Conservation (phyloP, 441 rosid species). For the Gossypium gossypioides region DNA sequence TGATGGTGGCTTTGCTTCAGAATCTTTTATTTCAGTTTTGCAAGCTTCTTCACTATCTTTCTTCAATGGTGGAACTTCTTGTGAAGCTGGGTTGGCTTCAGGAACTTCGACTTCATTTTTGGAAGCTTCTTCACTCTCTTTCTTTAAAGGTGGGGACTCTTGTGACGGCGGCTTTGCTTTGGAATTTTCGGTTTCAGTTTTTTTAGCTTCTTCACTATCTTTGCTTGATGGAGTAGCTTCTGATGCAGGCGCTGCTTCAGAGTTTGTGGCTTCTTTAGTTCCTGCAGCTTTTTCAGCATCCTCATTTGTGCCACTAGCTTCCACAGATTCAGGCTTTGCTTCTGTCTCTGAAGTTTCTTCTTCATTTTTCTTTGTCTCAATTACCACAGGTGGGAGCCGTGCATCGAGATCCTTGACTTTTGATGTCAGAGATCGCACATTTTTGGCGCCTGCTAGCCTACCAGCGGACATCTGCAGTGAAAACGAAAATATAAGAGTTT, state of each 20-base stretch:
- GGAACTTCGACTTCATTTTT: constrained; percentile 11
- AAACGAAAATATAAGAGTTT: constrained; percentile 12
- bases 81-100: not conserved
- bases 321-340: constrained; percentile 8
- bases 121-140: constrained; percentile 10
- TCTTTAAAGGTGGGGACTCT: constrained; percentile 22
- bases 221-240: constrained; percentile 14
- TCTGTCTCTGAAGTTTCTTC: constrained; percentile 13
- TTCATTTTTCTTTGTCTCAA: constrained; percentile 15
- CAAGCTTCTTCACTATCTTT: constrained; percentile 9
- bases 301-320: constrained; percentile 18
- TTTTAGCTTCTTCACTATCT: not conserved
- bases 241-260: constrained; percentile 15
- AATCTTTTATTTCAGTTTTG: constrained; percentile 10
- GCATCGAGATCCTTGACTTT: constrained; percentile 60
- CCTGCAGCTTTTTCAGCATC: constrained; percentile 11
- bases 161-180: constrained; percentile 55
- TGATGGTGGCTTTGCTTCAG: constrained; percentile 36
- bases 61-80: constrained; percentile 15
- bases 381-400: constrained; percentile 49
- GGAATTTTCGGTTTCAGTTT: not conserved
- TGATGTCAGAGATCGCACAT: constrained; percentile 46
- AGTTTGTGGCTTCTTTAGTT: constrained; percentile 21
- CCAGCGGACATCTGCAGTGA: constrained; percentile 37
- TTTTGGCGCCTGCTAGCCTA: constrained; percentile 34